Evolutionary conservation across 2,329 filamentous ascomycete species (phyloP).

Genomic region (Tolypocladium pustulatum): DNA sequence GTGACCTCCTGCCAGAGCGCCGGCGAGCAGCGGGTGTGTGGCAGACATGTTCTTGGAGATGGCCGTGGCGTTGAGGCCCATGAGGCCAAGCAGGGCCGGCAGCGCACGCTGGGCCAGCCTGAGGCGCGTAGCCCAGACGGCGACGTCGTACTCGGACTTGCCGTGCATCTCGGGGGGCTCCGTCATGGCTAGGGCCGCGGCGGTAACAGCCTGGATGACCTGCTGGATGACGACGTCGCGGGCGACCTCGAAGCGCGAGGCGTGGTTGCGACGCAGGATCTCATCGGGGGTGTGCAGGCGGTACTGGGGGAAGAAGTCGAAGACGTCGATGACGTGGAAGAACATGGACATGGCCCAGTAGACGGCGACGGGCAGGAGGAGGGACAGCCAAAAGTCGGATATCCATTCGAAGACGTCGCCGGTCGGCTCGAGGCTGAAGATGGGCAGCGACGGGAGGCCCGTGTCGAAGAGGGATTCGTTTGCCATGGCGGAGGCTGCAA

Average conservation of each 20-base stretch:
- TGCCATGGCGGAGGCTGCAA: slow-evolving; percentile 28
- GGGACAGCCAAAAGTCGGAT: slow-evolving; percentile 69
- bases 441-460: slow-evolving; percentile 68
- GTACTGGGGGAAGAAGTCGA: slow-evolving; percentile 82
- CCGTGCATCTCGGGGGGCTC: slow-evolving; percentile 68
- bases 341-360: slow-evolving; percentile 83
- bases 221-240: slow-evolving; percentile 91
- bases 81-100: slow-evolving; percentile 55
- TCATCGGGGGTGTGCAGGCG: slow-evolving; percentile 92
- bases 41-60: slow-evolving; percentile 66
- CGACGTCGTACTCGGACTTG: slow-evolving; percentile 74
- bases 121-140: slow-evolving; percentile 79
- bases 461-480: slow-evolving; percentile 47
- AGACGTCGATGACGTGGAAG: slow-evolving; percentile 80
- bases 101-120: slow-evolving; percentile 70
- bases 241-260: slow-evolving; percentile 72
- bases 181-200: slow-evolving; percentile 54
- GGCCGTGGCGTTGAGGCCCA: slow-evolving; percentile 67
- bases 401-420: slow-evolving; percentile 66
- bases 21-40: slow-evolving; percentile 64
- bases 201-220: slow-evolving; percentile 70
- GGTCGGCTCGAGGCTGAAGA: slow-evolving; percentile 63
- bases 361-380: slow-evolving; percentile 66
- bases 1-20: slow-evolving; percentile 65
- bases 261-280: slow-evolving; percentile 77